Conservation (phyloP, 2,329 filamentous ascomycete species). For the Zopfia rhizophila region DNA sequence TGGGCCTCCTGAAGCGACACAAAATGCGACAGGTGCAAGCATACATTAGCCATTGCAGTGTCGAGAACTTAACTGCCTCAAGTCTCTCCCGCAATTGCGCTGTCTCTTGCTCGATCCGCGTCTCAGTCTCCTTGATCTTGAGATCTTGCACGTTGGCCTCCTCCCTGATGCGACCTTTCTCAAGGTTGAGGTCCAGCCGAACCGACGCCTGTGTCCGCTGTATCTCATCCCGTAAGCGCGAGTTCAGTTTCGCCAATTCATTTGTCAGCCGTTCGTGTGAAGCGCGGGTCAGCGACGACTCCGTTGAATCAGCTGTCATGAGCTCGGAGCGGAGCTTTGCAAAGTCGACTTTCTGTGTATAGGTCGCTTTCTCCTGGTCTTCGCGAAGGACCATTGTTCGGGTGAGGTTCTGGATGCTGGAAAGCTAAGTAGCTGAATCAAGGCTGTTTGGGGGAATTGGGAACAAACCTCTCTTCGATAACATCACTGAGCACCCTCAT, state of each 20-base stretch:
- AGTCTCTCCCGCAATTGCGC: constrained; percentile 89
- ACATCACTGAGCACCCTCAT: constrained; percentile 98
- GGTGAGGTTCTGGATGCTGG: constrained; percentile 92
- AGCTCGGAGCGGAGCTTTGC: constrained; percentile 96
- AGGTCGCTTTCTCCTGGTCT: constrained; percentile 82
- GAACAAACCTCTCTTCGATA: constrained; percentile 83
- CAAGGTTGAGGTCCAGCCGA: constrained; percentile 89
- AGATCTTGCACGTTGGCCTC: constrained; percentile 97
- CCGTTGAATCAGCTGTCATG: constrained; percentile 88
- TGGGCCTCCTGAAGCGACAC: constrained; percentile 1
- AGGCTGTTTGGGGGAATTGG: background rate
- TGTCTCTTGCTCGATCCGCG: constrained; percentile 97
- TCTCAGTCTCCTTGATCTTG: constrained; percentile 99
- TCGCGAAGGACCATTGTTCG: constrained; percentile 98
- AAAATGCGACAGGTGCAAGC: constrained; percentile 53
- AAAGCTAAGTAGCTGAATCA: constrained; percentile 1
- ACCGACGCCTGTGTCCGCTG: constrained; percentile 93
- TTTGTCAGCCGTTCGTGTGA: constrained; percentile 94
- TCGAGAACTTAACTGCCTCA: constrained; percentile 98
- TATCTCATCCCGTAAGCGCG: constrained; percentile 90
- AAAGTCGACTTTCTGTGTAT: constrained; percentile 94
- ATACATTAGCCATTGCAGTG: constrained; percentile 97
- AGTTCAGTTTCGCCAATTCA: constrained; percentile 93
- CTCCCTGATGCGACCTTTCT: constrained; percentile 95
- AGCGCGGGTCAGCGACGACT: constrained; percentile 86